phyloP scores from a whole-genome alignment of 2,329 filamentous ascomycete species.

The Colletotrichum sp. region DNA sequence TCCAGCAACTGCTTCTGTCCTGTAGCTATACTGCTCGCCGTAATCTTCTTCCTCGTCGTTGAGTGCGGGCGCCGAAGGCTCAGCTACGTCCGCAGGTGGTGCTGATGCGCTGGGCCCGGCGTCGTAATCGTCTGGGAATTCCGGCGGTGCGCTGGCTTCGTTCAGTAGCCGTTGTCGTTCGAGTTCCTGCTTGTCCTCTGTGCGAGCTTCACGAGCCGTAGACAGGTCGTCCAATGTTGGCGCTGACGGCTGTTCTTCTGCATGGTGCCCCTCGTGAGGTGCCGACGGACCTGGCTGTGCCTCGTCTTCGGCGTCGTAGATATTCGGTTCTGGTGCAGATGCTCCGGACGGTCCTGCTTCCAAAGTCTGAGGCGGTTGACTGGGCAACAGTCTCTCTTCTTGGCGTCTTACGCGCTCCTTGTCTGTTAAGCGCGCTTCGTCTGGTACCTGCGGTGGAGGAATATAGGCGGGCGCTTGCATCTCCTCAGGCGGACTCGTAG shows the following conservation, averaged over 20 bases:
- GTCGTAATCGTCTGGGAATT: conserved; percentile 59
- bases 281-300: conserved; percentile 26
- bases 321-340: conserved; percentile 35
- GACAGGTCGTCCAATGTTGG: conserved; percentile 52
- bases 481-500: conserved; percentile 27
- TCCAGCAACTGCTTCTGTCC: conserved; percentile 3
- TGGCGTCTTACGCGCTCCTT: conserved; percentile 81
- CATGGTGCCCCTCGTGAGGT: conserved; percentile 23
- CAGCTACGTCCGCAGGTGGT: conserved; percentile 29
- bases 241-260: conserved; percentile 42
- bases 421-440: conserved; percentile 72
- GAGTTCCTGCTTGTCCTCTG: conserved; percentile 82
- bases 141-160: conserved; percentile 68
- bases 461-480: conserved; percentile 52
- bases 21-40: conserved; percentile 33
- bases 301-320: conserved; percentile 53
- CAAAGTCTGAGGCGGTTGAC: conserved; percentile 64
- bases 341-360: conserved; percentile 39
- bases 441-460: conserved; percentile 63
- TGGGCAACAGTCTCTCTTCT: conserved; percentile 81
- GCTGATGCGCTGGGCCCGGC: conserved; percentile 34
- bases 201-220: conserved; percentile 32
- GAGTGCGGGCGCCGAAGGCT: conserved; percentile 64
- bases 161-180: conserved; percentile 69
- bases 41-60: conserved; percentile 60